A percentile compares a stretch with the other conserved stretches of the same genome.
Conservation (phyloP, 805 yeast genomes). For the Candida sonorensis region DNA sequence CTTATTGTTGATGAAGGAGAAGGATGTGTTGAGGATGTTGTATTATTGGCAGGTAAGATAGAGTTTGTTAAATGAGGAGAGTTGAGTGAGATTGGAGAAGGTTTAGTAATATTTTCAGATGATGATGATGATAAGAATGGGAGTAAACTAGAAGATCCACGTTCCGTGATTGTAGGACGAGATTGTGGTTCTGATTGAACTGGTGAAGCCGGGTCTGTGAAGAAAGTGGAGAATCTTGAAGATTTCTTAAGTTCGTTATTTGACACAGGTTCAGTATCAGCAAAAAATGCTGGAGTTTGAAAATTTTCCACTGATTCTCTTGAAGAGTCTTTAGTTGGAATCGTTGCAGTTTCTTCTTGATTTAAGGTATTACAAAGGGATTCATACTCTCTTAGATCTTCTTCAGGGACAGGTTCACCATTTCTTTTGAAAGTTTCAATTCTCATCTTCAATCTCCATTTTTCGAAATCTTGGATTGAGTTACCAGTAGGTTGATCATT, state of each 20-base stretch:
- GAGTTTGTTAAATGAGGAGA: too few relatives aligned
- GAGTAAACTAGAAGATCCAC: slow-evolving; percentile 33
- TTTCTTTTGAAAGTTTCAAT: slow-evolving; percentile 41
- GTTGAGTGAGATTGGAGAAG: not conserved
- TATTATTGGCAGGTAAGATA: too few relatives aligned
- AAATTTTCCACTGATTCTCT: not conserved
- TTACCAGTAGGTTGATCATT: slow-evolving; percentile 37
- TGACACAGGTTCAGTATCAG: too few relatives aligned
- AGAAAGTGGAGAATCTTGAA: slow-evolving; percentile 23
- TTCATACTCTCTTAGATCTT: slow-evolving; percentile 19
- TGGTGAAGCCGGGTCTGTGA: slow-evolving; percentile 8
- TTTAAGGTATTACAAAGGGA: slow-evolving; percentile 5
- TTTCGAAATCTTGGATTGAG: slow-evolving; percentile 52
- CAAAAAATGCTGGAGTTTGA: too few relatives aligned
- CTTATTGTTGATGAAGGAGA: too few relatives aligned
- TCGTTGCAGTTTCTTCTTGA: slow-evolving; percentile 1
- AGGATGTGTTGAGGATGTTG: too few relatives aligned
- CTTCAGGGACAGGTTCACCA: slow-evolving; percentile 31
- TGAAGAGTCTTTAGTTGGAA: not conserved
- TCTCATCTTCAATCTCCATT: slow-evolving; percentile 50
- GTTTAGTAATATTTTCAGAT: slow-evolving; percentile 1
- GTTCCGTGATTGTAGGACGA: too few relatives aligned
- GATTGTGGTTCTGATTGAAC: slow-evolving; percentile 24
- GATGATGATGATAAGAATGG: slow-evolving; percentile 16
- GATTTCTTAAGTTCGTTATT: slow-evolving; percentile 1